Conservation (phyloP, 176 grass and related monocot species). For the Aegilops bicornis region DNA sequence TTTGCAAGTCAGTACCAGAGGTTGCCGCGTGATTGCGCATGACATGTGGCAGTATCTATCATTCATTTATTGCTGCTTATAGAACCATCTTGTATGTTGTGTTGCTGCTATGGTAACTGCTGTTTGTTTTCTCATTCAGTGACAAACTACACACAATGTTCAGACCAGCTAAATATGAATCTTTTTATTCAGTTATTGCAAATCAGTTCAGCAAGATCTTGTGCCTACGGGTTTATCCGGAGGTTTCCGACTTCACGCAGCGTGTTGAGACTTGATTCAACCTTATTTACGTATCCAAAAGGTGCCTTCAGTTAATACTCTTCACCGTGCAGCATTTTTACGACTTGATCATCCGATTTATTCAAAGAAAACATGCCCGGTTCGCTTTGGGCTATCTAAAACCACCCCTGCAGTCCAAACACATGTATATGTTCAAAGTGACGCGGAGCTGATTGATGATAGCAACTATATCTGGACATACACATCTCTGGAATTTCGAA, state of each 20-base stretch:
- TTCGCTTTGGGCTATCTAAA: conserved; percentile 61
- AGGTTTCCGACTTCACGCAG: conserved; percentile 49
- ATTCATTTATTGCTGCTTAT: too few relatives aligned
- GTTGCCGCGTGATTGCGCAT: too few relatives aligned
- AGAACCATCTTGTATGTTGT: too few relatives aligned
- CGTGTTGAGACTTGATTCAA: background rate
- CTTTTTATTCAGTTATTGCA: conserved; percentile 28
- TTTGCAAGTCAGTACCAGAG: too few relatives aligned
- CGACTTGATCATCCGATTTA: conserved; percentile 54
- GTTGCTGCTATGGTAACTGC: background rate
- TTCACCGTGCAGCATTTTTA: conserved; percentile 53
- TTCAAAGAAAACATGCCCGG: conserved; percentile 40
- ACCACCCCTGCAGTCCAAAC: conserved; percentile 3
- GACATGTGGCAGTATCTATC: too few relatives aligned
- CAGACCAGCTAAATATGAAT: background rate
- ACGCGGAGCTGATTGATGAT: conserved; percentile 21
- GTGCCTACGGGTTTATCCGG: conserved; percentile 45
- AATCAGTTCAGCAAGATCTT: conserved; percentile 59
- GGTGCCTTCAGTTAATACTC: conserved; percentile 4
- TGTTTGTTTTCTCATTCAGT: background rate
- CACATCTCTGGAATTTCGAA: conserved; percentile 65
- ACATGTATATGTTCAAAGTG: conserved; percentile 29
- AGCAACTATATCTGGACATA: conserved; percentile 62
- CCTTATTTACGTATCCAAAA: background rate
- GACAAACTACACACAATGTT: background rate